phyloP scores from a whole-genome alignment of 768 basidiomycete species.

The Mycena metata region DNA sequence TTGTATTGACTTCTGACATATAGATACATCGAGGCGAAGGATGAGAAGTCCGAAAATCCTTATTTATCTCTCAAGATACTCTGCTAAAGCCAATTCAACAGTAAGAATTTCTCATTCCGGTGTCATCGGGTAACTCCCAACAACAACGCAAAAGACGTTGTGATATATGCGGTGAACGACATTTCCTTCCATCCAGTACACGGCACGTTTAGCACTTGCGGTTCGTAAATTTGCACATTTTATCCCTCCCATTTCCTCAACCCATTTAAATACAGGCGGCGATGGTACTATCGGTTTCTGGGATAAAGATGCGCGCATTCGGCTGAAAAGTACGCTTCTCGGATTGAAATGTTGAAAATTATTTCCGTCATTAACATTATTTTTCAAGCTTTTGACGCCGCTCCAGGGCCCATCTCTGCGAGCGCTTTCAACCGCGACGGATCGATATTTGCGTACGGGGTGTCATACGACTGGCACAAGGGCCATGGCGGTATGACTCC shows the following conservation, averaged over 20 bases:
- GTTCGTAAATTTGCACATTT: slow-evolving; percentile 52
- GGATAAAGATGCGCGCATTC: slow-evolving; percentile 93
- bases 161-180: slow-evolving; percentile 87
- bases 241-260: background rate
- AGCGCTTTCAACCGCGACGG: slow-evolving; percentile 90
- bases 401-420: slow-evolving; percentile 83
- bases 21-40: slow-evolving; percentile 91
- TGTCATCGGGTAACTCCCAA: slow-evolving; percentile 75
- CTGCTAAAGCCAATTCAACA: slow-evolving; percentile 39
- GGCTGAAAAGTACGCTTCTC: slow-evolving; percentile 80
- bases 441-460: slow-evolving; percentile 89
- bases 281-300: slow-evolving; percentile 94
- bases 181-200: slow-evolving; percentile 89
- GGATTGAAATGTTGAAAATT: background rate
- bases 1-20: slow-evolving; percentile 15
- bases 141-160: slow-evolving; percentile 68
- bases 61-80: background rate
- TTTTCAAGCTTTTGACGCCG: slow-evolving; percentile 74
- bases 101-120: slow-evolving; percentile 91
- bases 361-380: slow-evolving; percentile 18
- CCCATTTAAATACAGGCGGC: slow-evolving; percentile 60
- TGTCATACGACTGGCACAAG: slow-evolving; percentile 96
- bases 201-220: slow-evolving; percentile 88
- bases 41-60: slow-evolving; percentile 64
- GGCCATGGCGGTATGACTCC: slow-evolving; percentile 73